Evolutionary conservation across 495 filamentous ascomycete genomes (phyloP), one percentile per base, ranked within the genome.

Genomic region (Lindgomyces ingoldianus): DNA sequence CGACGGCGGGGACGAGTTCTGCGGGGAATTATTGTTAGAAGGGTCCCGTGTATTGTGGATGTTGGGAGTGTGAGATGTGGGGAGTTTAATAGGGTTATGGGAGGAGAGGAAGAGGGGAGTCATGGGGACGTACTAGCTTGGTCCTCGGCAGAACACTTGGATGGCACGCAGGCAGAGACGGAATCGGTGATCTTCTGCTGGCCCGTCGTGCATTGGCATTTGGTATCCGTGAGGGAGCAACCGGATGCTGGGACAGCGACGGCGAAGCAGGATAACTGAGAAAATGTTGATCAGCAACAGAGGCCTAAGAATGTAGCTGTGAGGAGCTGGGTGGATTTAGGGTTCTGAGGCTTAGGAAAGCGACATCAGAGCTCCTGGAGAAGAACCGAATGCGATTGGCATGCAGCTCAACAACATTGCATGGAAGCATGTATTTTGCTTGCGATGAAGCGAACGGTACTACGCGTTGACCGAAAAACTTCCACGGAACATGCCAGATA

Each of bases 171-270:
- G 1, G 53, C 56, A 9, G 71, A 62, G 16, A 64, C 64, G 21
- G 16, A 10, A 1, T 47, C 29, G 8, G 62, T 57, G 67, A 76
- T 75, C 26, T 33, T 61, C 18, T 60, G 53, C 27, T 30, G n/a
- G 36, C 69, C 69, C 1, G 68, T 73, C 21, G 72, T 73, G 72
- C 74, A 76, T 52, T 74, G 72, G 71, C 74, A 76, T 6, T 57
- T 45, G 39, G 45, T 61, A 55, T 76, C 73, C 12, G 60, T 66
- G 39, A 63, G 19, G 19, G 14, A 14, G 67, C 74, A 76, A 24
- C 58, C 62, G 26, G 70, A 42, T 9, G 57, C 56, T 27, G 48
- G 25, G 66, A 74, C 62, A 57, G 73, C 74, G 51, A 57, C 26
- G n/a, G 48, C 52, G 60, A 74, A 68, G 57, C 74, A 76, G n/a